phyloP scores from a whole-genome alignment of 768 basidiomycete species.

The Lactarius tabidus region DNA sequence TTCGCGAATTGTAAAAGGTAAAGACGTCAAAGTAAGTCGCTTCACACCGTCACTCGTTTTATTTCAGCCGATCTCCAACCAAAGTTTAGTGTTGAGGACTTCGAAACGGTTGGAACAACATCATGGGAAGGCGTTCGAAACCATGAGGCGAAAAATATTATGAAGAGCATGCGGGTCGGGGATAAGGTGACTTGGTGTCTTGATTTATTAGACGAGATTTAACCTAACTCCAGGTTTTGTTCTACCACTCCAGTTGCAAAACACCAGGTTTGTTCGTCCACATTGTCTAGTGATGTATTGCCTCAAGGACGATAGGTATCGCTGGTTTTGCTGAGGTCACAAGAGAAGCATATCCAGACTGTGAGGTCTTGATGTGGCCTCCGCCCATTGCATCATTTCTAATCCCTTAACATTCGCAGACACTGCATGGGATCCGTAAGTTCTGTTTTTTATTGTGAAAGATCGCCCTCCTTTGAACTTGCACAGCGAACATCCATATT shows the following conservation, averaged over 20 bases:
- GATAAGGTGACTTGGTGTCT: slow-evolving; percentile 52
- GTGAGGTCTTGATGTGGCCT: slow-evolving; percentile 43
- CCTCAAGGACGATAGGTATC: slow-evolving; percentile 47
- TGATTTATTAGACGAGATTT: not conserved
- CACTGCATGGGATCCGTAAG: slow-evolving; percentile 86
- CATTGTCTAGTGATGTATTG: not conserved
- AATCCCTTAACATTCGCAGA: slow-evolving; percentile 42
- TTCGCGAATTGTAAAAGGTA: slow-evolving; percentile 77
- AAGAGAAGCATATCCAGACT: slow-evolving; percentile 86
- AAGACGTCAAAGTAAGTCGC: slow-evolving; percentile 67
- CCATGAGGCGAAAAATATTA: slow-evolving; percentile 76
- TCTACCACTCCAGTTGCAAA: slow-evolving; percentile 88
- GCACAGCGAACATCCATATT: slow-evolving; percentile 69
- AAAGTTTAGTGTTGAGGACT: slow-evolving; percentile 83
- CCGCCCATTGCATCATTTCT: slow-evolving; percentile 4
- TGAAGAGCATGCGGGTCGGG: slow-evolving; percentile 74
- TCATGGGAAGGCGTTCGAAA: slow-evolving; percentile 89
- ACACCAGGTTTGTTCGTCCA: slow-evolving; percentile 53
- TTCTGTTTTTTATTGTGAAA: slow-evolving; percentile 23
- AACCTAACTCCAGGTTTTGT: slow-evolving; percentile 52
- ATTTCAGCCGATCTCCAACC: not conserved
- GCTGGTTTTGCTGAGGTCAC: slow-evolving; percentile 80
- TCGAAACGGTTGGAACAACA: slow-evolving; percentile 64
- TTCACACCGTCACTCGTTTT: not conserved
- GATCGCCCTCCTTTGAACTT: not conserved